A percentile compares a stretch with the other conserved stretches of the same genome.
Evolutionary conservation across 2,329 filamentous ascomycete species (phyloP).

Genomic region (Westerdykella ornata): DNA sequence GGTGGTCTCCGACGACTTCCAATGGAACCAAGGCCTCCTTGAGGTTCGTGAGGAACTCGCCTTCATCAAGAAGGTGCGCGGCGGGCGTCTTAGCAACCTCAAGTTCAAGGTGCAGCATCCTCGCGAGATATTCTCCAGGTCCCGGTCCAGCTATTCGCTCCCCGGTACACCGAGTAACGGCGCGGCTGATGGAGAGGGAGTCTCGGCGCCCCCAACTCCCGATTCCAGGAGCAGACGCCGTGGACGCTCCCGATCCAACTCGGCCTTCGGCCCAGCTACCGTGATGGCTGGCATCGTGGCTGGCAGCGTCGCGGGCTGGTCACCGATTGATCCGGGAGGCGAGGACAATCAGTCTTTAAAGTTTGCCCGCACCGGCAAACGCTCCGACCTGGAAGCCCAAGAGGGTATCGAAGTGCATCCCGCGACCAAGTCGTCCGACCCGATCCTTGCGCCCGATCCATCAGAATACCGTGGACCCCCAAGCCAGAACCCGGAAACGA

Average conservation of each 20-base stretch:
- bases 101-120: constrained; percentile 73
- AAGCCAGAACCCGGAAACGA: constrained; percentile 41
- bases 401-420: constrained; percentile 46
- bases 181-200: constrained; percentile 26
- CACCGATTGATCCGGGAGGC: constrained; percentile 54
- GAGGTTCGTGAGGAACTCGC: constrained; percentile 75
- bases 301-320: constrained; percentile 70
- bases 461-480: constrained; percentile 37
- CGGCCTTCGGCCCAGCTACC: constrained; percentile 64
- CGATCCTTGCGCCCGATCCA: constrained; percentile 41
- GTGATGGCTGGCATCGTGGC: constrained; percentile 82
- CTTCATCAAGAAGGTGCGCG: constrained; percentile 73
- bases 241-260: constrained; percentile 62
- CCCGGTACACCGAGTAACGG: constrained; percentile 60
- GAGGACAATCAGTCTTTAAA: constrained; percentile 39
- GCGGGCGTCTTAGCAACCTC: constrained; percentile 72
- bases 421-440: constrained; percentile 44
- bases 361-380: constrained; percentile 30
- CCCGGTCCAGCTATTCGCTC: constrained; percentile 56
- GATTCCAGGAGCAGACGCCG: constrained; percentile 54
- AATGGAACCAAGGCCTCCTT: constrained; percentile 64
- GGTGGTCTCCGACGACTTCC: constrained; percentile 41
- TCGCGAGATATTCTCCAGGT: constrained; percentile 59
- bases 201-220: constrained; percentile 44
- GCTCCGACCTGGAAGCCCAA: constrained; percentile 39